These are phyloP conservation scores for Phialemonium atrogriseum DNA, from an alignment of 2,329 filamentous ascomycete species.

Conservation along the genomic window DNA sequence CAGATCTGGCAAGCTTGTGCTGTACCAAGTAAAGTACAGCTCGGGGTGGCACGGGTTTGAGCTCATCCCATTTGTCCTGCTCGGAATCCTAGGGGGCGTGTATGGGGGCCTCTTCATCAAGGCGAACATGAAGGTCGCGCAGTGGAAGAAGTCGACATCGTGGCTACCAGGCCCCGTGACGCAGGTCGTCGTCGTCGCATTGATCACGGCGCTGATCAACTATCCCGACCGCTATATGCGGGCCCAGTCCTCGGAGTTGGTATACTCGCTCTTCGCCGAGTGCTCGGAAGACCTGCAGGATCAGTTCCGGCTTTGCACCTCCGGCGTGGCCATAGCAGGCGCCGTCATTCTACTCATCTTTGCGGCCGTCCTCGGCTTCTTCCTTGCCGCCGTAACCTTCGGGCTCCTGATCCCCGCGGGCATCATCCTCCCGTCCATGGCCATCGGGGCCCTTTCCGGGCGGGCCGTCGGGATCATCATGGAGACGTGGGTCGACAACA, in stretches of 20 bases:
- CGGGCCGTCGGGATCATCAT: slow-evolving; percentile 84
- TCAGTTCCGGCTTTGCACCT: slow-evolving; percentile 83
- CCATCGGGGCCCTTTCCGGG: slow-evolving; percentile 84
- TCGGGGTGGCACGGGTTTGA: slow-evolving; percentile 93
- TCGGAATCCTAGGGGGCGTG: slow-evolving; percentile 85
- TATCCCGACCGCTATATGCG: slow-evolving; percentile 97
- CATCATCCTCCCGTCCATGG: slow-evolving; percentile 93
- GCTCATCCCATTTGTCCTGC: slow-evolving; percentile 74
- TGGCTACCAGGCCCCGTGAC: slow-evolving; percentile 65
- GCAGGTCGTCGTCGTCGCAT: slow-evolving; percentile 72
- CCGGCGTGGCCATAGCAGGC: slow-evolving; percentile 69
- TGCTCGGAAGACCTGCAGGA: slow-evolving; percentile 78
- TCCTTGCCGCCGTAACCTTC: slow-evolving; percentile 82
- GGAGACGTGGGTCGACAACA: slow-evolving; percentile 75
- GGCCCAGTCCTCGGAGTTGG: slow-evolving; percentile 82
- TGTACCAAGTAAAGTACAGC: slow-evolving; percentile 93
- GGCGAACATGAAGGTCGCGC: slow-evolving; percentile 78
- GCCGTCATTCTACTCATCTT: slow-evolving; percentile 78
- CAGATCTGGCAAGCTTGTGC: slow-evolving; percentile 85
- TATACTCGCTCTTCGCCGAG: slow-evolving; percentile 86
- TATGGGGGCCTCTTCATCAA: slow-evolving; percentile 95
- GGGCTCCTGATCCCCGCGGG: slow-evolving; percentile 91
- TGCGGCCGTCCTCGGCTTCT: slow-evolving; percentile 75
- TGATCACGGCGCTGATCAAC: slow-evolving; percentile 81
- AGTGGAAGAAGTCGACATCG: slow-evolving; percentile 62